phyloP scores from a whole-genome alignment of 768 basidiomycete genomes.

The Gautieria morchelliformis region DNA sequence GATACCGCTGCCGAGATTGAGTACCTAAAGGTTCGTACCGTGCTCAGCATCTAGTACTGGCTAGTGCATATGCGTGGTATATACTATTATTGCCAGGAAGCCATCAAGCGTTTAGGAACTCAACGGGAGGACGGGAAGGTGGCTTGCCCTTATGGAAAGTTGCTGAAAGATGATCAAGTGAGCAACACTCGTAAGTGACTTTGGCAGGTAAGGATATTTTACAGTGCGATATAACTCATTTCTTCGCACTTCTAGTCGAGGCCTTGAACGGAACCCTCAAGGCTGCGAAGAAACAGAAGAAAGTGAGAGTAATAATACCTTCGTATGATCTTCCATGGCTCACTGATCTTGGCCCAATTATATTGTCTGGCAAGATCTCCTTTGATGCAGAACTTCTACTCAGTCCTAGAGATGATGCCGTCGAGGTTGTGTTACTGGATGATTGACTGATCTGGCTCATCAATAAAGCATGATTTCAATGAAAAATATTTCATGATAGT shows the following conservation, averaged over 20 bases:
- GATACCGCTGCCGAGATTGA: not conserved
- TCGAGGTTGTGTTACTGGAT: not conserved
- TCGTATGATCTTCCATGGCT: not conserved
- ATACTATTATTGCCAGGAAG: not conserved
- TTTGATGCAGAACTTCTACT: not conserved
- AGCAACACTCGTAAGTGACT: slow-evolving; percentile 1
- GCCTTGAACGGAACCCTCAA: not conserved
- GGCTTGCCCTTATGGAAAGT: not conserved
- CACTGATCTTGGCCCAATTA: not conserved
- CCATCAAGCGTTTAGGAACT: not conserved
- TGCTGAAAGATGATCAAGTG: not conserved
- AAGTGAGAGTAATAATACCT: not conserved
- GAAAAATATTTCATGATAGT: not conserved
- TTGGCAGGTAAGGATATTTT: not conserved
- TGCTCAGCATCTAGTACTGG: not conserved
- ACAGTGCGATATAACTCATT: not conserved
- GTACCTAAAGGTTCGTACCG: not conserved
- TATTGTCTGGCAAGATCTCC: not conserved
- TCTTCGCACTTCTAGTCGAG: not conserved
- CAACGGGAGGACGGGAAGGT: not conserved
- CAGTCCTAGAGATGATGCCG: not conserved
- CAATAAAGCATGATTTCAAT: not conserved
- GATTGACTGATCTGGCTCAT: not conserved
- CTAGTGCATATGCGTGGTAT: not conserved
- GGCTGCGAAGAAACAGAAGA: slow-evolving; percentile 4